Evolutionary conservation across 208 protist species (phyloP), one percentile per base, ranked within the genome.

Genomic region (Acanthamoeba triangularis): DNA sequence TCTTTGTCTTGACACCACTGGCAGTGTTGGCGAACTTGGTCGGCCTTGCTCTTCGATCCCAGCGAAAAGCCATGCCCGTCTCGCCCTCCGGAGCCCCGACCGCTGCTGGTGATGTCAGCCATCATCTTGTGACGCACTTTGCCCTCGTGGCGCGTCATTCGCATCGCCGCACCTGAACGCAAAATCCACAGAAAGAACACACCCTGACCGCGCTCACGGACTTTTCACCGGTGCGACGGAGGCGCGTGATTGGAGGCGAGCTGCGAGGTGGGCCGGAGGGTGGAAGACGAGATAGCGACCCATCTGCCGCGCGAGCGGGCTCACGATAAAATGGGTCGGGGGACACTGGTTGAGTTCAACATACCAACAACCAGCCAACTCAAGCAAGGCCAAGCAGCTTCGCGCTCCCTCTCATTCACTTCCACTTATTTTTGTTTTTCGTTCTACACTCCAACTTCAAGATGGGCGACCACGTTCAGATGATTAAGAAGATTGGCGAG

Each of bases 391-490:
- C 44, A 1, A 59, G 52, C 52, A 59, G 52, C 52, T 23, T 59
- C 52, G 18, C 16, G 2, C 52, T 59, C 69, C 5, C 33, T 49
- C 35, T n/a, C 33, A 5, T 33, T 28, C 16, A 33, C 67, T 33
- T 35, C 67, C 25, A 37, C 3, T 33, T 76, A 4, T 8, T 41
- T 76, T 0, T 25, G 52, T 25, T 61, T 61, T 0, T 25, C 23
- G 20, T 61, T 61, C 11, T n/a, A n/a, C 23, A 61, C 56, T 8
- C 0, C 13, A 84, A 49, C 11, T 37, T 23, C 35, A 87, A 11
- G 10, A 87, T 87, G 78, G 78, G 78, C 37, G 78, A 87, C 78
- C 78, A 87, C 78, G 78, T 87, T 14, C 78, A 87, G 47, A 59
- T 87, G 47, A 87, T 87, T 23, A 23, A 37, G 25, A 87, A 87